Evolutionary conservation across 176 grass and related monocot genomes (phyloP).

Genomic region (Phyllostachys edulis): DNA sequence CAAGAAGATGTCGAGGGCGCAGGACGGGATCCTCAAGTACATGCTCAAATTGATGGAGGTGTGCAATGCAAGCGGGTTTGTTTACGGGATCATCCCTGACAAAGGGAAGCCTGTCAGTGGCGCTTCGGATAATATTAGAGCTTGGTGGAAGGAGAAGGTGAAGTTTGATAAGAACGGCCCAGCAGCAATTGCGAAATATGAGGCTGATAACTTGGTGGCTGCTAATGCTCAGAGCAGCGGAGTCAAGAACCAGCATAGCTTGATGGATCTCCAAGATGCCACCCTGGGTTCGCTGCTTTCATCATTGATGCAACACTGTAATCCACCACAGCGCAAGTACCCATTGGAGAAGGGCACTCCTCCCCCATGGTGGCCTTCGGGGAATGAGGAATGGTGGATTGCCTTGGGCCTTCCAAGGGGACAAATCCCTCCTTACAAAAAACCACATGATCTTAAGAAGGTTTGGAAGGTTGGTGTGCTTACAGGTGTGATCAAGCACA

Average conservation of each 20-base stretch:
- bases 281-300: constrained; percentile 89
- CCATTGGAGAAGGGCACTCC: constrained; percentile 80
- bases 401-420: constrained; percentile 64
- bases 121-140: constrained; percentile 88
- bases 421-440: constrained; percentile 78
- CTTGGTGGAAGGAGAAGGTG: constrained; percentile 99
- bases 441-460: constrained; percentile 98
- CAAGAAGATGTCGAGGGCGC: constrained; percentile 93
- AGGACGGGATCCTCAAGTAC: constrained; percentile 96
- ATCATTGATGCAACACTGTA: constrained; percentile 91
- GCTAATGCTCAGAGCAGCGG: constrained; percentile 41
- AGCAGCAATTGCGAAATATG: constrained; percentile 69
- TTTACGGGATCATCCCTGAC: constrained; percentile 90
- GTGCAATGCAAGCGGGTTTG: constrained; percentile 81
- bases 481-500: constrained; percentile 90
- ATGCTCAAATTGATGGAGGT: constrained; percentile 98
- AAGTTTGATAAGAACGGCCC: constrained; percentile 98
- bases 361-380: constrained; percentile 90
- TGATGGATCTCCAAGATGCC: constrained; percentile 97
- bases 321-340: constrained; percentile 85
- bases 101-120: constrained; percentile 95
- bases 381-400: constrained; percentile 86
- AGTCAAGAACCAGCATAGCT: constrained; percentile 49
- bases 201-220: constrained; percentile 57
- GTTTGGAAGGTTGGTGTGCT: constrained; percentile 97